Evolutionary conservation across 108 stramenopile genomes (phyloP).

Genomic region (Discostella pseudostelligera): DNA sequence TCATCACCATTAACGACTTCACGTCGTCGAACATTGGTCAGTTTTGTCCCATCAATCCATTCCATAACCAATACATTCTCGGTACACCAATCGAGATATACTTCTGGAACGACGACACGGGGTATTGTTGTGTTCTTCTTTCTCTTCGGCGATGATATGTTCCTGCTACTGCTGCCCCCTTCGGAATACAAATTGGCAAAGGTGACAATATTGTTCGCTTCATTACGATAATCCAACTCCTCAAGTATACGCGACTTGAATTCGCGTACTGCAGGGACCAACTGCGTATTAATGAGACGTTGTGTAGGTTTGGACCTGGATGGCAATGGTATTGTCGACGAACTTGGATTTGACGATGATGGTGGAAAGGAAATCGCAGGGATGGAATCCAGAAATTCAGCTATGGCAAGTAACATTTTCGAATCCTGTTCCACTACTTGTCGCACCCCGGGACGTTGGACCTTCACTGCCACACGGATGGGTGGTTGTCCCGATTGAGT

Average conservation of each 20-base stretch:
- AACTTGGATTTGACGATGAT: background rate
- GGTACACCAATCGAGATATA: slow-evolving; percentile 52
- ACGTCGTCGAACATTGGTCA: slow-evolving; percentile 35
- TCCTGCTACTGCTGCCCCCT: slow-evolving; percentile 15
- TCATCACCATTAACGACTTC: background rate
- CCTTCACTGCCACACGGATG: slow-evolving; percentile 63
- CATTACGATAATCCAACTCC: slow-evolving; percentile 59
- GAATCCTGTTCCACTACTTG: slow-evolving; percentile 57
- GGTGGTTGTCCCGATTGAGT: slow-evolving; percentile 28
- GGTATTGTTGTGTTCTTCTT: background rate
- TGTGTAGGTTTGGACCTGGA: slow-evolving; percentile 1
- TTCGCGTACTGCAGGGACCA: slow-evolving; percentile 59
- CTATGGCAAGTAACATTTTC: slow-evolving; percentile 41
- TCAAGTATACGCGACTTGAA: slow-evolving; percentile 77
- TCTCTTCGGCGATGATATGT: slow-evolving; percentile 11
- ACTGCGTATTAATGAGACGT: slow-evolving; percentile 53
- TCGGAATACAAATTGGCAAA: slow-evolving; percentile 61
- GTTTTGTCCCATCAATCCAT: slow-evolving; percentile 63
- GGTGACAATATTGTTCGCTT: slow-evolving; percentile 42
- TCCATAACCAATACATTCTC: slow-evolving; percentile 71
- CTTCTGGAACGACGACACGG: slow-evolving; percentile 56
- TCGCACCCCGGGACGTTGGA: slow-evolving; percentile 61
- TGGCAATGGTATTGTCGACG: slow-evolving; percentile 4
- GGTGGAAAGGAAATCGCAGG: slow-evolving; percentile 37
- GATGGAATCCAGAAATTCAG: slow-evolving; percentile 54